Evolutionary conservation across 768 basidiomycete species (phyloP), one percentile per base, ranked within the genome.

Genomic region (Hericium rajendrae): DNA sequence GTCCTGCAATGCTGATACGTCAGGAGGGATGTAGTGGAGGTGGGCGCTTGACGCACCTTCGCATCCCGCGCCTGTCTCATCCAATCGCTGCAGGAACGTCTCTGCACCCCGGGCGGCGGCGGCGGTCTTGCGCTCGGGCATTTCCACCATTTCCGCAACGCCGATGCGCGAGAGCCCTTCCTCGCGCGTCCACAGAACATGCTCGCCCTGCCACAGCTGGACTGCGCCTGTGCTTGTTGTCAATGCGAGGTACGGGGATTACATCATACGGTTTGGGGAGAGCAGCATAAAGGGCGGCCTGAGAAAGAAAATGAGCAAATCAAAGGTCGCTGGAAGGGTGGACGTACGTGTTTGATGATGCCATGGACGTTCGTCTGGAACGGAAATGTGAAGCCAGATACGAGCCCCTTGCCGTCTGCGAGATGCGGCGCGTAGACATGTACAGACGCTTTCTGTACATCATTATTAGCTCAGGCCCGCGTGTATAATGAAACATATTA

Each of bases 191-290:
- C 92, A 95, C 28, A 78, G 74, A 28, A 82, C 71, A 38, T 74
- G 65, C 28, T 81, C 74, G 22, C 79, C 76, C 50, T 81, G 72
- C 88, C 91, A 91, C 9, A 86, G 70, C 62, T 93, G 87, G 26
- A 94, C 64, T 4, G 88, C 75, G 10, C 91, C 91, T 2, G 86
- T 85, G n/a, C 81, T 79, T 0, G 88, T 88, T 1, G 84, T 83
- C 18, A 91, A 55, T 18, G 84, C 67, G 6, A 84, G 57, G 16
- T 78, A 73, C n/a, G 1, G 76, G 65, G 9, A 74, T 60, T 16
- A 77, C 71, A 6, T 65, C 71, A 55, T 64, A 63, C 4, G 69
- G 69, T 32, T 70, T 64, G 1, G 74, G 69, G 56, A 75, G 73
- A n/a, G 72, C 73, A 4, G 76, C 70, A 53, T 85, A 81, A 52